Evolutionary conservation across 2,329 filamentous ascomycete genomes (phyloP), one percentile per base, ranked within the genome.

Genomic region (Colletotrichum sp.): DNA sequence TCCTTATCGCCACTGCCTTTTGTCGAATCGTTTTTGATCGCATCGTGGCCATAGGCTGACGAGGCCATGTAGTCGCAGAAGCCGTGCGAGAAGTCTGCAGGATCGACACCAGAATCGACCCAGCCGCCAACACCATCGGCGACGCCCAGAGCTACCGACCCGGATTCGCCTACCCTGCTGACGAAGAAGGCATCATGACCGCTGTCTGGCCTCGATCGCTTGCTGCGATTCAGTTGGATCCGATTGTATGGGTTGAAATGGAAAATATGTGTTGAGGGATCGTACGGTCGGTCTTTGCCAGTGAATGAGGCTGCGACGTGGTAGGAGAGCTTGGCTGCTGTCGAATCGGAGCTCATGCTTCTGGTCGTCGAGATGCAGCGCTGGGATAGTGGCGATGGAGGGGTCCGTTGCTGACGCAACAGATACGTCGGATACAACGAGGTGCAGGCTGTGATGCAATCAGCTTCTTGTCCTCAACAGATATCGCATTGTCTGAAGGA

Each of bases 121-220:
- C 97, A 99, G 44, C 97, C 97, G 64, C 97, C 97, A 1, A 99
- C 97, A 13, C 97, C 97, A 83, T 99, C 97, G 69, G 96, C 96
- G 28, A 99, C 92, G 21, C 95, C 97, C 79, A 99, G 93, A 1
- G 96, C 95, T 13, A 98, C 91, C 55, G 92, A 89, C 49, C 92
- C 90, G 2, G 90, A 90, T 78, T 92, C 91, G 68, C 94, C 95
- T n/a, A 98, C 88, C 28, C 93, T 92, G 82, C 94, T 92, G 80
- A 97, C 94, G 85, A 99, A 99, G 87, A 98, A 99, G 74, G 97
- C 95, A 89, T 99, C 97, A 85, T 99, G 96, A 18, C 97, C 97
- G 67, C 95, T 97, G 75, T 92, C 93, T 66, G 94, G 95, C 28
- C 94, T 92, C 77, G 88, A 89, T 79, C 87, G 88, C 82, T 92